These are phyloP conservation scores for Circinella minor DNA, from an alignment of 371 early-diverging fungal genomes.

Conservation along the genomic window DNA sequence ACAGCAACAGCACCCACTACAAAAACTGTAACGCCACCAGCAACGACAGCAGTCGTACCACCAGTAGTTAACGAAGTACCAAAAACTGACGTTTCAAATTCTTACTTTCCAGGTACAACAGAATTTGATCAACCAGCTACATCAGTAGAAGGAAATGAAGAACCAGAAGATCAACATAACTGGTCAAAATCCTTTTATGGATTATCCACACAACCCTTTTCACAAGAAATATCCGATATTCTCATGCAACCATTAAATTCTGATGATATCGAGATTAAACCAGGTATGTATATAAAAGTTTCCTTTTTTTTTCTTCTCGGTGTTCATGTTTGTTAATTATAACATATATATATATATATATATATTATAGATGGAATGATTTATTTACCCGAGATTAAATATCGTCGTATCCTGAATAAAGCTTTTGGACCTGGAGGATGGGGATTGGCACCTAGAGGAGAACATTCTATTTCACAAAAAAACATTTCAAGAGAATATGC, in stretches of 20 bases:
- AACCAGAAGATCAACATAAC: slow-evolving; percentile 33
- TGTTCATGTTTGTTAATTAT: background rate
- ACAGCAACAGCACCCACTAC: no score
- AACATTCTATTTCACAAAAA: slow-evolving; percentile 79
- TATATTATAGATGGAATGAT: slow-evolving; percentile 80
- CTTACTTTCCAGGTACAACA: slow-evolving; percentile 26
- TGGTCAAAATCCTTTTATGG: slow-evolving; percentile 83
- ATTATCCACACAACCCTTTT: slow-evolving; percentile 75
- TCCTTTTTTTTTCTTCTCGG: background rate
- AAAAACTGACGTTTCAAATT: slow-evolving; percentile 1
- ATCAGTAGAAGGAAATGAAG: slow-evolving; percentile 16
- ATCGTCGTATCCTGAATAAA: slow-evolving; percentile 89
- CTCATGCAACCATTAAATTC: slow-evolving; percentile 74
- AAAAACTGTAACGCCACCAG: background rate
- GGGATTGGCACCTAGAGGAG: slow-evolving; percentile 93
- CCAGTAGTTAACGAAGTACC: slow-evolving; percentile 6
- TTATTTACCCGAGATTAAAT: slow-evolving; percentile 96
- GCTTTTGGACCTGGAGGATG: slow-evolving; percentile 97
- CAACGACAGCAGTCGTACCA: background rate
- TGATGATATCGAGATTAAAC: slow-evolving; percentile 91
- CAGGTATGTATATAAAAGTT: slow-evolving; percentile 56
- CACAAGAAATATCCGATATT: slow-evolving; percentile 69
- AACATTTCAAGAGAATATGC: slow-evolving; percentile 93
- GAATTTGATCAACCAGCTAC: slow-evolving; percentile 26
- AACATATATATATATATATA: background rate